A percentile compares a stretch with the other conserved stretches of the same genome.
phyloP scores from a whole-genome alignment of 2,329 filamentous ascomycete genomes.

The Anthostomella pinea region DNA sequence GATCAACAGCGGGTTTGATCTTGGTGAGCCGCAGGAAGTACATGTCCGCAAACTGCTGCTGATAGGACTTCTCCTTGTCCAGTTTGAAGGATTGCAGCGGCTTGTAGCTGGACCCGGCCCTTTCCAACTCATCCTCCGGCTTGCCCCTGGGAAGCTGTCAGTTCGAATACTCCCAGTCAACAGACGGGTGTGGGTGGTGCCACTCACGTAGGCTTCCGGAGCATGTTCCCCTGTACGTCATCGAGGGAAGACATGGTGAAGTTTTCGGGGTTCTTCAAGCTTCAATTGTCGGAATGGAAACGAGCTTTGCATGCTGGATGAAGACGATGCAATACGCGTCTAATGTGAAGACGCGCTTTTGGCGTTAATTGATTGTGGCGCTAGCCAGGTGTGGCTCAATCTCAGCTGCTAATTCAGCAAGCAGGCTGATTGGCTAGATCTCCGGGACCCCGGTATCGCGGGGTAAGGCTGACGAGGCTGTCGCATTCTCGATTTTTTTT shows the following conservation, averaged over 20 bases:
- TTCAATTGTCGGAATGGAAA: background rate
- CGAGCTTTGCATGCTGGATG: too few species aligned
- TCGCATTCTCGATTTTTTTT: constrained; percentile 2
- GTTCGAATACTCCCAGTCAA: constrained; percentile 19
- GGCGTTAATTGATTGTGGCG: constrained; percentile 34
- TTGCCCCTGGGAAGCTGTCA: constrained; percentile 33
- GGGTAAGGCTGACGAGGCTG: constrained; percentile 29
- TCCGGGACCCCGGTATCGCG: constrained; percentile 25
- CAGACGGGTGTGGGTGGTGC: background rate
- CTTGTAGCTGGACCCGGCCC: constrained; percentile 61
- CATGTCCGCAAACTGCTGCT: constrained; percentile 96
- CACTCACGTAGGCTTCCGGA: constrained; percentile 49
- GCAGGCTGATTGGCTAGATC: constrained; percentile 18
- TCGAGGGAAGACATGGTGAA: constrained; percentile 43
- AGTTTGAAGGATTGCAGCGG: constrained; percentile 74
- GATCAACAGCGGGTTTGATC: constrained; percentile 80
- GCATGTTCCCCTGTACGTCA: constrained; percentile 41
- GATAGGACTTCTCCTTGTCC: constrained; percentile 70
- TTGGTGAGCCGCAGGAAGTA: constrained; percentile 90
- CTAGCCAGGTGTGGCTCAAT: constrained; percentile 9
- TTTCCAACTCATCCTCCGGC: constrained; percentile 43
- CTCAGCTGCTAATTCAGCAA: constrained; percentile 1
- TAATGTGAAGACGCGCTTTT: constrained; percentile 31
- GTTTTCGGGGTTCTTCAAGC: background rate
- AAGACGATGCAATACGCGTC: constrained; percentile 12